phyloP scores from a whole-genome alignment of 2,329 filamentous ascomycete genomes.

The Herpotrichia juniperi region DNA sequence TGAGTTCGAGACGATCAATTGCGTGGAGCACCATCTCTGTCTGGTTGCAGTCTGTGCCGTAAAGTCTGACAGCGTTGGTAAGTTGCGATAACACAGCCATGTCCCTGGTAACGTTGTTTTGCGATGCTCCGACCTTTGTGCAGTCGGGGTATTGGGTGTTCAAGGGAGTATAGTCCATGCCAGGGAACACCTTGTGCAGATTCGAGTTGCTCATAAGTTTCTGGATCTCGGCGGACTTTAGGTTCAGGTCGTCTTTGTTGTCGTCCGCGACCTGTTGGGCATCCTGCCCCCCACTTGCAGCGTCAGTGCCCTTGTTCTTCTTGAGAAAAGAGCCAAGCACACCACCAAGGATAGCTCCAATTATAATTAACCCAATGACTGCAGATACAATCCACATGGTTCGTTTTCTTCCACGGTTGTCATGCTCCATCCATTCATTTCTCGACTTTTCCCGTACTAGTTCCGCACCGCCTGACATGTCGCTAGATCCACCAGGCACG shows the following conservation, averaged over 20 bases:
- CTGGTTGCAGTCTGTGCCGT: slow-evolving; percentile 97
- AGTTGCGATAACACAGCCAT: slow-evolving; percentile 88
- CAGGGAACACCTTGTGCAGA: slow-evolving; percentile 92
- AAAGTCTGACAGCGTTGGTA: slow-evolving; percentile 85
- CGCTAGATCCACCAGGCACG: slow-evolving; percentile 49
- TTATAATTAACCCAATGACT: slow-evolving; percentile 67
- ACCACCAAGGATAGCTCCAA: slow-evolving; percentile 75
- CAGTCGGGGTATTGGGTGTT: slow-evolving; percentile 91
- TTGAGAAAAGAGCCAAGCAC: slow-evolving; percentile 74
- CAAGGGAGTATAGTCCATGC: slow-evolving; percentile 93
- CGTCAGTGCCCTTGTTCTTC: slow-evolving; percentile 40
- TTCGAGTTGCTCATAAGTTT: slow-evolving; percentile 77
- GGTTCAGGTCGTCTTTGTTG: slow-evolving; percentile 72
- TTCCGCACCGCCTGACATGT: slow-evolving; percentile 11
- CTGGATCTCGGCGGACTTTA: slow-evolving; percentile 80
- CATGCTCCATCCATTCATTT: slow-evolving; percentile 63
- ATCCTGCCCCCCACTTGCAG: slow-evolving; percentile 18
- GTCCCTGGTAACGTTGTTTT: slow-evolving; percentile 94
- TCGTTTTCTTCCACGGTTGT: slow-evolving; percentile 68
- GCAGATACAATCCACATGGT: slow-evolving; percentile 73
- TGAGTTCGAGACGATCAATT: slow-evolving; percentile 74
- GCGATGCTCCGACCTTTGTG: slow-evolving; percentile 75
- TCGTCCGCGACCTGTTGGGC: slow-evolving; percentile 62
- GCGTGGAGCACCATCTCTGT: slow-evolving; percentile 91
- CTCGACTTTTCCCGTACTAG: slow-evolving; percentile 64